These are phyloP conservation scores for Elsinoe batatas DNA, from an alignment of 2,329 filamentous ascomycete genomes.

Conservation along the genomic window DNA sequence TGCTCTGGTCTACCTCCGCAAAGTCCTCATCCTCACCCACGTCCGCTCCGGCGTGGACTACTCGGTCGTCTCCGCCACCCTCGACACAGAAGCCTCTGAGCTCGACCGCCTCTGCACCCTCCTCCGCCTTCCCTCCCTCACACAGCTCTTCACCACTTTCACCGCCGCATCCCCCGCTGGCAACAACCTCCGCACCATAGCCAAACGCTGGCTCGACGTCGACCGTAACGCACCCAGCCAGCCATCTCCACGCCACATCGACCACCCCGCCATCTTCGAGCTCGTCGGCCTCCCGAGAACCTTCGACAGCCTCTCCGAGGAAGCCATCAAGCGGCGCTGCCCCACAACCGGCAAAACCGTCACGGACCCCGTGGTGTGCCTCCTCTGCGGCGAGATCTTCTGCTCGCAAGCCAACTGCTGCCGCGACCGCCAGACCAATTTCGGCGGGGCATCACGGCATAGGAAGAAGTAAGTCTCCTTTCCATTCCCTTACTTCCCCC, in stretches of 20 bases:
- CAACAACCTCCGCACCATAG: conserved; percentile 40
- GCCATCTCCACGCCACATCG: conserved; percentile 39
- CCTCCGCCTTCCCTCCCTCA: conserved; percentile 66
- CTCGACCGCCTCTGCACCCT: conserved; percentile 69
- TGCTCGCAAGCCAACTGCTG: conserved; percentile 93
- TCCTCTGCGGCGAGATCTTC: conserved; percentile 95
- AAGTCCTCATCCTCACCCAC: conserved; percentile 72
- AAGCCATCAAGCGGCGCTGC: conserved; percentile 73
- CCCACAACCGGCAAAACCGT: conserved; percentile 87
- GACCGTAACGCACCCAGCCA: conserved; percentile 25
- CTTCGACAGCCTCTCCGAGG: conserved; percentile 86
- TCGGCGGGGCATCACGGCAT: conserved; percentile 83
- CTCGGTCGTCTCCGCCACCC: conserved; percentile 48
- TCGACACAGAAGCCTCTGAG: conserved; percentile 41
- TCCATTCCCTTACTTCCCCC: neutral
- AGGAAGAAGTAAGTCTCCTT: conserved; percentile 61
- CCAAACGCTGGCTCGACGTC: conserved; percentile 60
- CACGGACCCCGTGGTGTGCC: conserved; percentile 79
- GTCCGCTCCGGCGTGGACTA: conserved; percentile 85
- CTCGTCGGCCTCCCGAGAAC: conserved; percentile 84
- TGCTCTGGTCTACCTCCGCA: conserved; percentile 80
- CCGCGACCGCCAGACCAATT: conserved; percentile 48
- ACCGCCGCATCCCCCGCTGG: conserved; percentile 31
- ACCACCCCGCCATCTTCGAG: conserved; percentile 89
- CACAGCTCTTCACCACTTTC: conserved; percentile 61